A percentile compares a stretch with the other conserved stretches of the same genome.
Conservation (phyloP, 129 eudicot genomes). For the Artemisia annua region DNA sequence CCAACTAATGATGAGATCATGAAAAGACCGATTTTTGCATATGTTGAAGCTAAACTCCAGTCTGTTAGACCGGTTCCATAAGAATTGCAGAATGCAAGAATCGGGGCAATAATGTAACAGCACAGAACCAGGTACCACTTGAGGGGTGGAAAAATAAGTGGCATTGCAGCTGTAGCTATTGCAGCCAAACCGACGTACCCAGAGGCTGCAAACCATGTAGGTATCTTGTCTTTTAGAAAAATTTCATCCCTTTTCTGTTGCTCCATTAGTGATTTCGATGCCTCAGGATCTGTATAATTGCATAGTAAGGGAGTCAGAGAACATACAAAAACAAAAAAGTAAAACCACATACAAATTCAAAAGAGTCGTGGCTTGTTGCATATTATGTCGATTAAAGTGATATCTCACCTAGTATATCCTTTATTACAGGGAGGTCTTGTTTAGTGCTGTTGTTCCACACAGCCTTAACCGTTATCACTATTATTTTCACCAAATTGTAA, state of each 20-base stretch:
- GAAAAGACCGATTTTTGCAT: conserved; percentile 88
- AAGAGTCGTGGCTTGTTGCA: no score
- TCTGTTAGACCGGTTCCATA: conserved; percentile 94
- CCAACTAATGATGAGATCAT: conserved; percentile 77
- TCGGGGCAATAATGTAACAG: conserved; percentile 70
- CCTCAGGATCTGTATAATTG: conserved; percentile 41
- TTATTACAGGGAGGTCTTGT: conserved; percentile 51
- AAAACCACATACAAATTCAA: no score
- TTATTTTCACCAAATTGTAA: conserved; percentile 78
- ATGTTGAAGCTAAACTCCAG: conserved; percentile 88
- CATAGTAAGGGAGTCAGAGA: not conserved
- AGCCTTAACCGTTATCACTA: conserved; percentile 53
- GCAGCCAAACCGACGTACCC: conserved; percentile 82
- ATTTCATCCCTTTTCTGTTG: conserved; percentile 54
- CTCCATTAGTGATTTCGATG: conserved; percentile 44
- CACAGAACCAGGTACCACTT: conserved; percentile 89
- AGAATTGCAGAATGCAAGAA: conserved; percentile 93
- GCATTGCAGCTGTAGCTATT: conserved; percentile 66
- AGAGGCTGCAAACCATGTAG: conserved; percentile 76
- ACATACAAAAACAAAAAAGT: not conserved
- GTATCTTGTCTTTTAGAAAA: conserved; percentile 78
- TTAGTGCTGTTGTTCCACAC: conserved; percentile 40
- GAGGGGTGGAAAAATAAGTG: conserved; percentile 78
- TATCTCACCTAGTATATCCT: conserved; percentile 47
- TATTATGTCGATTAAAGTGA: not conserved